Base-by-base conservation (phyloP, 257 asterid species). In the Capsicum rhomboideum region DNA sequence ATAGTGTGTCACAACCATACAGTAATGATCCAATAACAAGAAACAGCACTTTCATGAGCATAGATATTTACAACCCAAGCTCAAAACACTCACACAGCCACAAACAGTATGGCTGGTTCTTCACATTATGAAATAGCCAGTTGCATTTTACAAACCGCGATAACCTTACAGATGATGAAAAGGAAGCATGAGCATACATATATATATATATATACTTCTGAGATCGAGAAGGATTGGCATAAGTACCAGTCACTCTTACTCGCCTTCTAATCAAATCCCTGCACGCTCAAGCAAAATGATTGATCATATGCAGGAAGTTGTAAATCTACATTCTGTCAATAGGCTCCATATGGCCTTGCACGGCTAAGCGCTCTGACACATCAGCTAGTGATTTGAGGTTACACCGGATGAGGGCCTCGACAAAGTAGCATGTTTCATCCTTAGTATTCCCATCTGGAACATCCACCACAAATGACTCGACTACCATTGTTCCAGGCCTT, bases 311-410 rank as follows among this genome's bases (percentile, higher is more conserved):
- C 34, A n/a, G 56, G 16, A 26, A 77, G 26, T 6, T 34, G 26
- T 8, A 16, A 50, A 26, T 18, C 79, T 77, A 89, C 8, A 84
- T 89, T 85, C 93, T 85, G 64, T 87, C 92, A 28, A 91, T 90
- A 17, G 94, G 91, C 83, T 87, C 94, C 28, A 88, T 83, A 61
- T 91, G 88, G 40, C 87, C 98, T 86, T 91, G 98, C 84, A 87
- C 82, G 2, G 97, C 95, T 81, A 93, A 85, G 82, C 85, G 92
- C 90, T 95, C 98, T 1, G 94, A 95, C 14, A 95, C 96, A 71
- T 95, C 98, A 40, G 98, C 97, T 72, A 93, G 89, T 6, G 98
- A 93, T 88, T 93, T 93, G 63, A 91, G 98, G 90, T 95, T 95
- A 94, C 98, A 95, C 79, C 93, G 92, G 86, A 92, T 93, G 71